These are phyloP conservation scores for Penicillium daleae DNA, from an alignment of 495 filamentous ascomycete genomes.

Conservation along the genomic window DNA sequence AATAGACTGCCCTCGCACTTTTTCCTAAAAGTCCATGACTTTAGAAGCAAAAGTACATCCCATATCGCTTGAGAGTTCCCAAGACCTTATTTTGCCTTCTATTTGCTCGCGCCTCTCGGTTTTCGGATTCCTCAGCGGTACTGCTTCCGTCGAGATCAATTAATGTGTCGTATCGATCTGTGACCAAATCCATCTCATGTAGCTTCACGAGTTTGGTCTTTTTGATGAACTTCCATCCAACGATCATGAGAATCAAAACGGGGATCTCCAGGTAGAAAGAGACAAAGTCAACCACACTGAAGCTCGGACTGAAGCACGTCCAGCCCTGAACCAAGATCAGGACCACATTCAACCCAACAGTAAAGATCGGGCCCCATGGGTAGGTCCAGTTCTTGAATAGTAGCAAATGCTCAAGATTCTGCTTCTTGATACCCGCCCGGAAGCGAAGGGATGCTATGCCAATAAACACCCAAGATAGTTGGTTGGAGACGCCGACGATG, in stretches of 20 bases:
- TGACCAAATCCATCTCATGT: conserved; percentile 53
- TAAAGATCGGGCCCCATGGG: conserved; percentile 57
- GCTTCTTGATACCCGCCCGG: conserved; percentile 53
- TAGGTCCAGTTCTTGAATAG: conserved; percentile 67
- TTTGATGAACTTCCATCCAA: conserved; percentile 53
- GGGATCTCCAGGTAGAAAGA: conserved; percentile 55
- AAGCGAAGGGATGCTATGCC: conserved; percentile 62
- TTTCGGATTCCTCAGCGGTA: too few relatives aligned
- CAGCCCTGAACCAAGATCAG: conserved; percentile 65
- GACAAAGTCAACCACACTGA: conserved; percentile 54
- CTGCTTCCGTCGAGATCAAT: too few relatives aligned
- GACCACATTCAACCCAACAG: conserved; percentile 55
- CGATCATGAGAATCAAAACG: conserved; percentile 53
- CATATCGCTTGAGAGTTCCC: too few relatives aligned
- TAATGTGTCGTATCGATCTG: conserved; percentile 48
- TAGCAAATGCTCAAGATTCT: conserved; percentile 59
- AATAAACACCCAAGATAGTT: conserved; percentile 64
- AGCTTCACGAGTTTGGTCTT: conserved; percentile 42
- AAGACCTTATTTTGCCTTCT: too few relatives aligned
- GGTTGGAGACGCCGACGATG: conserved; percentile 66
- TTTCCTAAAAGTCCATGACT: too few relatives aligned
- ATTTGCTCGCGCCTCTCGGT: too few relatives aligned
- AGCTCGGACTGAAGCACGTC: conserved; percentile 58
- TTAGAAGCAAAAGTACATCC: too few relatives aligned
- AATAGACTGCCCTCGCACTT: too few relatives aligned